Conservation (phyloP, 228 moss, liverwort and hornwort species). For the Sphagnum magellanicum region DNA sequence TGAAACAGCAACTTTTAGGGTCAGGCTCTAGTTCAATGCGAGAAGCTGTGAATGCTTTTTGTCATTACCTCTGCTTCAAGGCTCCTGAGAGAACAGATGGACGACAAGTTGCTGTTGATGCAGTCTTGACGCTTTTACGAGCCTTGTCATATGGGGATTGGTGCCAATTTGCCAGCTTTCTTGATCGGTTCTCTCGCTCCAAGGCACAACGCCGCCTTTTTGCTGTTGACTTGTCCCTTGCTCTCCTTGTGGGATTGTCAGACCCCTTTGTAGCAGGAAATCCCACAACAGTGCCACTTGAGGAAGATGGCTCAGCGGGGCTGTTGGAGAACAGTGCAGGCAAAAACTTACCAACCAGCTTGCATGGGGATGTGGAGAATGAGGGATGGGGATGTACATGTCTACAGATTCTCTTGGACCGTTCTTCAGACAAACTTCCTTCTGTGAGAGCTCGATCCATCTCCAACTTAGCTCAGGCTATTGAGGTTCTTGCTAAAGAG, state of each 20-base stretch:
- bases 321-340: neutral
- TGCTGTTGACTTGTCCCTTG: conserved; percentile 35
- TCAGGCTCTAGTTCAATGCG: conserved; percentile 7
- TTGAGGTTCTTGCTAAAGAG: conserved; percentile 28
- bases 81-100: conserved; percentile 48
- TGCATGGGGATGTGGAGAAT: conserved; percentile 1
- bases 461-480: conserved; percentile 40
- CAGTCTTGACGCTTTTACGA: conserved; percentile 21
- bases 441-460: conserved; percentile 43
- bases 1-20: conserved; percentile 13
- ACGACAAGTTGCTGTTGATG: conserved; percentile 33
- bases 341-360: neutral
- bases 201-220: conserved; percentile 43
- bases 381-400: conserved; percentile 36
- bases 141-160: conserved; percentile 14
- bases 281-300: neutral
- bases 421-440: conserved; percentile 43
- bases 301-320: neutral
- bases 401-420: conserved; percentile 31
- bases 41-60: conserved; percentile 30
- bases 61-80: conserved; percentile 47
- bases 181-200: conserved; percentile 34
- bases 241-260: conserved; percentile 30
- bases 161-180: conserved; percentile 31
- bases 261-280: conserved; percentile 14